phyloP scores from a whole-genome alignment of 2,329 filamentous ascomycete genomes.

The Capronia coronata region DNA sequence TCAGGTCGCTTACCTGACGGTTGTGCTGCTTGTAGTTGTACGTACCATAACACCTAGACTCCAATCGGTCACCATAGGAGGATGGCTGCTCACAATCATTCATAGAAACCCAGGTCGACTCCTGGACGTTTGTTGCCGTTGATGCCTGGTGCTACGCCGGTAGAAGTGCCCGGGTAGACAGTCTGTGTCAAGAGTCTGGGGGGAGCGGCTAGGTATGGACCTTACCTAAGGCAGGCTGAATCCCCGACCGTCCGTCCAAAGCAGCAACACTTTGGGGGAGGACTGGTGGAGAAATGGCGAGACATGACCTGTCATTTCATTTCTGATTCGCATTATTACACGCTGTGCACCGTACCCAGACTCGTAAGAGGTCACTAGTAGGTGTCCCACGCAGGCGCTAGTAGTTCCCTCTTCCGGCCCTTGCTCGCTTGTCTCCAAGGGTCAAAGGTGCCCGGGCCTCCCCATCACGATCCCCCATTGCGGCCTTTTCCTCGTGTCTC shows the following conservation, averaged over 20 bases:
- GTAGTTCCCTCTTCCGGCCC: background rate
- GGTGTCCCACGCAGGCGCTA: background rate
- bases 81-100: too few species aligned
- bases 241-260: constrained; percentile 6
- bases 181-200: too few species aligned
- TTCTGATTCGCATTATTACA: constrained; percentile 8
- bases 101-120: too few species aligned
- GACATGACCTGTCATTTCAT: constrained; percentile 2
- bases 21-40: background rate
- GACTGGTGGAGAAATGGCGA: background rate
- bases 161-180: too few species aligned
- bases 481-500: constrained; percentile 16
- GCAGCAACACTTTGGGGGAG: constrained; percentile 1
- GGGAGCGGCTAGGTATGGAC: background rate
- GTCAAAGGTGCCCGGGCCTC: constrained; percentile 2
- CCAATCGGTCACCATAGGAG: background rate
- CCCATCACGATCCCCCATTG: background rate
- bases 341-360: too few species aligned
- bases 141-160: background rate
- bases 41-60: background rate
- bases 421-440: constrained; percentile 5
- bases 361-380: background rate
- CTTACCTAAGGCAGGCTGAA: too few species aligned
- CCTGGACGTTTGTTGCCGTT: background rate
- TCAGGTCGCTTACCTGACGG: too few species aligned